phyloP scores from a whole-genome alignment of 495 filamentous ascomycete genomes.

The Trichoderma reesei region DNA sequence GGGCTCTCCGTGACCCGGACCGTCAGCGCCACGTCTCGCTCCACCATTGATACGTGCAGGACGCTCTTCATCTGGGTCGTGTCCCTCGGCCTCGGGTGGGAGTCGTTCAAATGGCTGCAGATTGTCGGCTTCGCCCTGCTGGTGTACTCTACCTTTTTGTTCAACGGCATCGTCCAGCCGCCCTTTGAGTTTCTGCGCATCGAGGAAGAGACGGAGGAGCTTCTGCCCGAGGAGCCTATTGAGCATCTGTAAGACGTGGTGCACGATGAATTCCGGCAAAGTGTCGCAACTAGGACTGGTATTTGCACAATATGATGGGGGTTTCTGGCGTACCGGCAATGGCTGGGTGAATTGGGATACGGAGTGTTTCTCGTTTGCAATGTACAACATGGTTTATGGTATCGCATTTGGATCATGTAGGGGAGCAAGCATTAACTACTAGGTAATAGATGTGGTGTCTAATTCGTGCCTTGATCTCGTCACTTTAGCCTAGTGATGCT shows the following conservation, averaged over 20 bases:
- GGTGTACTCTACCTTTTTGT: constrained; percentile 94
- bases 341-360: neutral
- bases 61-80: constrained; percentile 98
- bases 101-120: constrained; percentile 96
- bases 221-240: constrained; percentile 79
- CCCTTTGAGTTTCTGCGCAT: constrained; percentile 47
- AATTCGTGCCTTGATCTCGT: neutral
- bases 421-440: neutral
- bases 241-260: constrained; percentile 28
- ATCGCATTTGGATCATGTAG: too few species aligned
- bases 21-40: constrained; percentile 84
- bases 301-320: neutral
- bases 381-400: too few species aligned
- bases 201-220: constrained; percentile 51
- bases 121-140: constrained; percentile 78
- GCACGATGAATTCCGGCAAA: neutral
- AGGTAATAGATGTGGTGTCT: neutral
- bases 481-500: neutral
- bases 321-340: neutral
- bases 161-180: constrained; percentile 85
- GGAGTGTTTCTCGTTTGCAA: neutral
- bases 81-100: constrained; percentile 87
- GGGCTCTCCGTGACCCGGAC: constrained; percentile 81
- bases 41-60: constrained; percentile 93
- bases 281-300: neutral